Base-by-base conservation (phyloP, 805 yeast genomes). In the Yamadazyma takamatsuzukensis region DNA sequence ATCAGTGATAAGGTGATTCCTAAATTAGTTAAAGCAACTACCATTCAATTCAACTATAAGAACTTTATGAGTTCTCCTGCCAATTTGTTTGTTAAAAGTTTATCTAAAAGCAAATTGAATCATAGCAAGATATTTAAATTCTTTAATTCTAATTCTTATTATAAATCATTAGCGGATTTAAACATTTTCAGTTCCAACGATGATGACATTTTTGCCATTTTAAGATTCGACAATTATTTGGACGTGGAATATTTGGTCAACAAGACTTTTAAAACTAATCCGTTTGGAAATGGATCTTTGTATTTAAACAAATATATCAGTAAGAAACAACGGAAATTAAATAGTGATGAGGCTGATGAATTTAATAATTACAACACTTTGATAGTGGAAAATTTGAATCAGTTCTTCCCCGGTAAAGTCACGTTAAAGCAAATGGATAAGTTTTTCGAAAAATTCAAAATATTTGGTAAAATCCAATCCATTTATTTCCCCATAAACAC, bases 301-400 rank as follows among this genome's bases (percentile, higher is more conserved):
- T 76, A 72, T 45, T 70, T 81, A 30, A 78, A 80, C 46, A 78
- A 69, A 48, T 86, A 82, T 51, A 70, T 80, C 28, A 79, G 82
- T 29, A 75, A 78, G 44, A 70, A 72, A 37, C 86, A 80, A 48
- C 60, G 88, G 29, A 70, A 70, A 25, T 27, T 37, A 25, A 27
- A 17, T 3, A 9, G 26, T n/a, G 42, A 41, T 17, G 36, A 37
- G 16, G 26, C 27, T 17, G 44, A 44, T 9, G 40, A 39, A 17
- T 21, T 39, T 8, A 39, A 44, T 30, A 33, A 34, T 12, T 51
- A 52, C 36, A 58, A 54, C 30, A 47, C 56, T 11, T 34, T 61
- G 1, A 43, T 56, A 4, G 25, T 63, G 9, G 68, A 71, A 27
- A 73, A 73, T 39, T 75, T 72, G 48, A 67, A 68, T 30, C 73